Evolutionary conservation across 768 basidiomycete genomes (phyloP).

Genomic region (Boletus fagicola): DNA sequence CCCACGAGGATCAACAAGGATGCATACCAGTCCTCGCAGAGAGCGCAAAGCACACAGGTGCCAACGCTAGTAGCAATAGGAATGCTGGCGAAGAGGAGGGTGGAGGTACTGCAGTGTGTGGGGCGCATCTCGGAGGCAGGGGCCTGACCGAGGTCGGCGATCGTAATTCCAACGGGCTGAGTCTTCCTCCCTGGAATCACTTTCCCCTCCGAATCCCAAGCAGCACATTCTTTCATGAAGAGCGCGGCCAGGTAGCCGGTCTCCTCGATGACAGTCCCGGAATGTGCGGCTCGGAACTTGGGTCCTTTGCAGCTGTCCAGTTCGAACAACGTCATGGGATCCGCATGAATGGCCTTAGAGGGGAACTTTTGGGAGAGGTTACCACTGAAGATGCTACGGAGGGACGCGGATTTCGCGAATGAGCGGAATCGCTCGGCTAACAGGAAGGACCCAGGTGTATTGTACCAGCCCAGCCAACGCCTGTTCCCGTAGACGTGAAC

Average conservation of each 20-base stretch:
- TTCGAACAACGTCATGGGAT: constrained; percentile 22
- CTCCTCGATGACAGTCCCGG: constrained; percentile 47
- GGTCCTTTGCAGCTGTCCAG: constrained; percentile 36
- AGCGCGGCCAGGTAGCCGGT: constrained; percentile 56
- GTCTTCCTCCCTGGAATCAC: constrained; percentile 12
- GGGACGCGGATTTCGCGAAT: constrained; percentile 17
- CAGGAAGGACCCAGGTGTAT: constrained; percentile 34
- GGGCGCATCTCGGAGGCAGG: constrained; percentile 15
- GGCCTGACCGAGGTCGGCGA: constrained; percentile 7
- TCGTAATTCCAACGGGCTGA: constrained; percentile 9
- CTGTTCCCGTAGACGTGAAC: constrained; percentile 28
- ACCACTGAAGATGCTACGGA: neutral
- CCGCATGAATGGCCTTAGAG: constrained; percentile 13
- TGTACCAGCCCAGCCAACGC: constrained; percentile 37
- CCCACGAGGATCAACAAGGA: constrained; percentile 32
- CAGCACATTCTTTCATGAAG: constrained; percentile 29
- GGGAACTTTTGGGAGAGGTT: neutral
- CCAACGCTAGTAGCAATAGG: constrained; percentile 24
- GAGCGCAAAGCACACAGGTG: constrained; percentile 20
- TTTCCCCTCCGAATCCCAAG: constrained; percentile 10
- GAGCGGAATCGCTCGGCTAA: constrained; percentile 22
- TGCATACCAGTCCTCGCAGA: constrained; percentile 27
- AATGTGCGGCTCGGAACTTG: constrained; percentile 74
- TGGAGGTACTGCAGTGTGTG: neutral
- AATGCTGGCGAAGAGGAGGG: constrained; percentile 13